Conservation (phyloP, 2,329 filamentous ascomycete species). For the Bisporella sp. region DNA sequence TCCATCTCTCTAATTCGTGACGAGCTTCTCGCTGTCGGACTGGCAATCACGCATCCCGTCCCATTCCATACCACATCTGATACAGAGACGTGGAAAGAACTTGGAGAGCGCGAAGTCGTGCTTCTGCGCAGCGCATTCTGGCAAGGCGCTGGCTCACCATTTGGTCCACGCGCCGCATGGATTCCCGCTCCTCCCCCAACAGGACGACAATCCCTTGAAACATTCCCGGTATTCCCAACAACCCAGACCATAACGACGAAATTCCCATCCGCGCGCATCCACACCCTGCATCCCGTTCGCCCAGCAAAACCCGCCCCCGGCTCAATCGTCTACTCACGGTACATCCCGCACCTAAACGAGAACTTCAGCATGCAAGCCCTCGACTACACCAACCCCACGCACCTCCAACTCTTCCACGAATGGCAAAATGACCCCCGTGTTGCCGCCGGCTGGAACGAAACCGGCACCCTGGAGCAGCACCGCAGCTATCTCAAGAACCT, state of each 20-base stretch:
- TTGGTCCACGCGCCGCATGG: conserved; percentile 59
- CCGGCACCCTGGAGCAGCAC: conserved; percentile 68
- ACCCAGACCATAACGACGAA: conserved; percentile 35
- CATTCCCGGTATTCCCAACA: conserved; percentile 34
- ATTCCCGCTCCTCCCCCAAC: conserved; percentile 16
- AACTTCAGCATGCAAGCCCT: conserved; percentile 73
- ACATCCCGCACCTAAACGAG: conserved; percentile 68
- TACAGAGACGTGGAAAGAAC: conserved; percentile 17
- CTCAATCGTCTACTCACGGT: conserved; percentile 68
- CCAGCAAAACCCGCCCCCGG: conserved; percentile 65
- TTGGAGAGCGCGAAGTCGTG: conserved; percentile 27
- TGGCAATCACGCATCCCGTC: conserved; percentile 14
- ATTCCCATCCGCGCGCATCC: conserved; percentile 23
- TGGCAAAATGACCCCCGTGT: conserved; percentile 85
- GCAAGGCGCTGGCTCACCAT: conserved; percentile 63
- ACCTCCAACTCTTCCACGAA: conserved; percentile 64
- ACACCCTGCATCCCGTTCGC: conserved; percentile 64
- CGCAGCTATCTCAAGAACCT: conserved; percentile 58
- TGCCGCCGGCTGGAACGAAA: conserved; percentile 73
- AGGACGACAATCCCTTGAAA: conserved; percentile 22
- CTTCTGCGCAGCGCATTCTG: conserved; percentile 55
- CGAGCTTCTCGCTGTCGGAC: conserved; percentile 26
- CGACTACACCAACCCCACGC: conserved; percentile 55
- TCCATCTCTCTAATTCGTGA: conserved; percentile 20
- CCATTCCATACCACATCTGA: conserved; percentile 5